Percentiles rank a stretch among this genome's conserved stretches.
phyloP scores from a whole-genome alignment of 495 filamentous ascomycete genomes.

The Trichoderma orchidacearum region DNA sequence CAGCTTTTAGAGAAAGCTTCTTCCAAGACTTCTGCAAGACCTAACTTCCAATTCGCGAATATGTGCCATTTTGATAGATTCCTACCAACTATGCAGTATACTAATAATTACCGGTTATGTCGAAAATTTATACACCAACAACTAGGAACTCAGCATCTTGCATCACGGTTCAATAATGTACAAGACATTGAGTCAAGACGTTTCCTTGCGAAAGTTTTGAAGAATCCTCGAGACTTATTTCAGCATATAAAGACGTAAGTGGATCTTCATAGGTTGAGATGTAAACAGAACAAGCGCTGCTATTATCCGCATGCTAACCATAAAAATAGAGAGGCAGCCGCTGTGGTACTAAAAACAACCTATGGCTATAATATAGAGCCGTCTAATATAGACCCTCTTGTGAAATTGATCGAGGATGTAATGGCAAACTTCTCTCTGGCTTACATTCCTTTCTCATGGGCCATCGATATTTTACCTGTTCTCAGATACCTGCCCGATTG shows the following conservation, averaged over 20 bases:
- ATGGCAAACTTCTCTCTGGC: constrained; percentile 26
- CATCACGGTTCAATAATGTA: constrained; percentile 17
- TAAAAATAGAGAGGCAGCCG: constrained; percentile 16
- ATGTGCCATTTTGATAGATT: neutral
- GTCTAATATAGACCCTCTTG: constrained; percentile 24
- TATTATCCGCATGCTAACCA: neutral
- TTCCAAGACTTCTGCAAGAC: neutral
- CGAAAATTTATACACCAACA: neutral
- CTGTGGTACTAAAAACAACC: constrained; percentile 28
- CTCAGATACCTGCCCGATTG: constrained; percentile 29
- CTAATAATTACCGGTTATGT: neutral
- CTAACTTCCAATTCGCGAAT: neutral
- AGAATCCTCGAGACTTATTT: constrained; percentile 18
- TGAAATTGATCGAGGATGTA: constrained; percentile 21
- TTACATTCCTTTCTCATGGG: constrained; percentile 21
- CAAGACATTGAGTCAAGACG: constrained; percentile 26
- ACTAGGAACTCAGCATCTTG: constrained; percentile 17
- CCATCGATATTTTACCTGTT: constrained; percentile 28
- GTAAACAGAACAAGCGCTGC: neutral
- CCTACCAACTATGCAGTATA: neutral
- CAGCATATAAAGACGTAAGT: constrained; percentile 26
- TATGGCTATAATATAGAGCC: constrained; percentile 36
- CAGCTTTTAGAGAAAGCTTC: constrained; percentile 15
- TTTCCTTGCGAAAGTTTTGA: constrained; percentile 26
- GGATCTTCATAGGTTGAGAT: neutral